Percentiles rank a stretch among this genome's conserved stretches.
Conservation (phyloP, 345 rosid genomes). For the Euphorbia tirucalli region DNA sequence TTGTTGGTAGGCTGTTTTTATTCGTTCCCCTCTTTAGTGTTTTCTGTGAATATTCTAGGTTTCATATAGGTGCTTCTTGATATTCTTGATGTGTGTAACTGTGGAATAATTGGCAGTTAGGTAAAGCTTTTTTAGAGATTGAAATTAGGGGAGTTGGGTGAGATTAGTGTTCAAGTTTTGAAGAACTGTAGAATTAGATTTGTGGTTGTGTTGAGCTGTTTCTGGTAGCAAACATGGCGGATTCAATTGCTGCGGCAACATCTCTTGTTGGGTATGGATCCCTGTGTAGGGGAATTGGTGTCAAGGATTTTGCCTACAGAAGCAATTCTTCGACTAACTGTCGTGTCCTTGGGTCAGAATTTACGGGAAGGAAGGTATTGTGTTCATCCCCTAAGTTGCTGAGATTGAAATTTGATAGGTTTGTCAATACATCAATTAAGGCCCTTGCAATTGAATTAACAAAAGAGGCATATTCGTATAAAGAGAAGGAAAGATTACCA, state of each 20-base stretch:
- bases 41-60: constrained; percentile 15
- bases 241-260: constrained; percentile 59
- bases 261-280: constrained; percentile 61
- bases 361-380: constrained; percentile 38
- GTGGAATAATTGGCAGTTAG: constrained; percentile 20
- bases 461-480: constrained; percentile 62
- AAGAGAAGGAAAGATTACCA: constrained; percentile 50
- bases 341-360: constrained; percentile 31
- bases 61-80: constrained; percentile 31
- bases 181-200: background rate
- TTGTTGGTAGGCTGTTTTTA: constrained; percentile 29
- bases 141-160: constrained; percentile 7
- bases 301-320: constrained; percentile 31
- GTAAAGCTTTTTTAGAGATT: constrained; percentile 10
- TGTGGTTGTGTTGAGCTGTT: constrained; percentile 14
- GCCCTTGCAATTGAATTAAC: constrained; percentile 72
- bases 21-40: too few relatives aligned
- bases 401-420: constrained; percentile 30
- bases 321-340: constrained; percentile 33
- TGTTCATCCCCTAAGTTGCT: constrained; percentile 28
- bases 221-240: constrained; percentile 51
- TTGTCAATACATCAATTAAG: constrained; percentile 34
- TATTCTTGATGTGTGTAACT: constrained; percentile 10
- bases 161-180: constrained; percentile 2
- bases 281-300: constrained; percentile 34